Percentiles rank a stretch among this genome's conserved stretches.
Conservation (phyloP, 1,284 basidiomycete genomes). For the Trichosporon asahii region DNA sequence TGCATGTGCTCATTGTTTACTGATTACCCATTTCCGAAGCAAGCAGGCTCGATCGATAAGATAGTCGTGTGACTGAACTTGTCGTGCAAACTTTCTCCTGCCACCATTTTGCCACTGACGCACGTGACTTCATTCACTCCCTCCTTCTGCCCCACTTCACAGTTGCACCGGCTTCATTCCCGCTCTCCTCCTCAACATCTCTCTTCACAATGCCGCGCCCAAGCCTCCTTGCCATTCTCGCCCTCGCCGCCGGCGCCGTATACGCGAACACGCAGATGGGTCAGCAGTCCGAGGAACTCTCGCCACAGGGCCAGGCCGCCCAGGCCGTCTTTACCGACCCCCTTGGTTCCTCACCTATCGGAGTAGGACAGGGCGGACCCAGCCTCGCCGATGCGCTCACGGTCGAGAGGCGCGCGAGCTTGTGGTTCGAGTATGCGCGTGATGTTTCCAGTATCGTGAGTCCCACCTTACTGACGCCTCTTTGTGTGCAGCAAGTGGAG, state of each 20-base stretch:
- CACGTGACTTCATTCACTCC: not conserved
- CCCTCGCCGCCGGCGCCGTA: not conserved
- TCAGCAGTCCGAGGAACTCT: not conserved
- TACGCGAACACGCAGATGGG: conserved; percentile 9
- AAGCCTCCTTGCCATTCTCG: not conserved
- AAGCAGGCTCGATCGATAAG: not conserved
- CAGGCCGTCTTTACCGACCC: not conserved
- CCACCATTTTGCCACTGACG: not conserved
- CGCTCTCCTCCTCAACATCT: not conserved
- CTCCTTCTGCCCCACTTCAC: not conserved
- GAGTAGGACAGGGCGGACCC: not conserved
- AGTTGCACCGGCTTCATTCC: not conserved
- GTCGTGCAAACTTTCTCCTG: not conserved
- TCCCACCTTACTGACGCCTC: no score
- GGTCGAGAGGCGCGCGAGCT: conserved; percentile 36
- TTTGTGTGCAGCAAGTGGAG: no score
- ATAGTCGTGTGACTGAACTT: not conserved
- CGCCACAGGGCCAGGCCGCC: not conserved
- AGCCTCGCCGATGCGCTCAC: conserved; percentile 44
- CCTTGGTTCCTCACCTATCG: not conserved
- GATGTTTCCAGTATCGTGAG: conserved; percentile 41
- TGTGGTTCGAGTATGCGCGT: conserved; percentile 49
- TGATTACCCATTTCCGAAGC: not conserved
- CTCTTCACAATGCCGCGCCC: not conserved
- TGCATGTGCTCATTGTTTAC: not conserved